Evolutionary conservation across 1,284 basidiomycete genomes (phyloP).

Genomic region (Ganoderma sinense): DNA sequence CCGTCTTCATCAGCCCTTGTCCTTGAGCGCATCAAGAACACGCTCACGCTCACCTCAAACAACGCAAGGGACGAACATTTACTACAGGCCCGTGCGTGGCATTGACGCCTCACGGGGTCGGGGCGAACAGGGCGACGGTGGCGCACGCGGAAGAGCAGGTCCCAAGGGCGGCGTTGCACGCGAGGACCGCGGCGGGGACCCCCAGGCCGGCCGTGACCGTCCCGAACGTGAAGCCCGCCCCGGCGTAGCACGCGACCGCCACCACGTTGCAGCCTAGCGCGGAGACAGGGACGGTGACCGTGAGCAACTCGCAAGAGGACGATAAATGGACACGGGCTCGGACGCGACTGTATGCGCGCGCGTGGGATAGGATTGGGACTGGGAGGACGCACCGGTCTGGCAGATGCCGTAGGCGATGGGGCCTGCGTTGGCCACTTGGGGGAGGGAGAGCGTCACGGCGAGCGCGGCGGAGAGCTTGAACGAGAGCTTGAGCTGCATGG

Average conservation of each 20-base stretch:
- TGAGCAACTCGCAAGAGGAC: too few species aligned
- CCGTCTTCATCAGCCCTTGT: not conserved
- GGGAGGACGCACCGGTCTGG: conserved; percentile 50
- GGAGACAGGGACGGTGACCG: not conserved
- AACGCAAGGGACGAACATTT: too few species aligned
- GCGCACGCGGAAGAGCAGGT: conserved; percentile 42
- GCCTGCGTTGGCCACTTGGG: conserved; percentile 40
- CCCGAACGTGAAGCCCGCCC: conserved; percentile 59
- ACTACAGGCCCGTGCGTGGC: not conserved
- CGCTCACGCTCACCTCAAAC: not conserved
- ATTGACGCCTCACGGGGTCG: conserved; percentile 34
- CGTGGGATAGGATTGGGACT: too few species aligned
- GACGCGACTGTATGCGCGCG: not conserved
- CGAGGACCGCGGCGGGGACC: conserved; percentile 54
- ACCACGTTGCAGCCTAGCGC: conserved; percentile 59
- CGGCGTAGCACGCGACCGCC: conserved; percentile 60
- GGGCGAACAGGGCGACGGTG: conserved; percentile 35
- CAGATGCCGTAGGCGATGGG: conserved; percentile 54
- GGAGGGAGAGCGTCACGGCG: not conserved
- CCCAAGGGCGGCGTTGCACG: conserved; percentile 59
- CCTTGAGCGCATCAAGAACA: not conserved
- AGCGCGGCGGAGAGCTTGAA: conserved; percentile 6
- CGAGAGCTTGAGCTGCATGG: conserved; percentile 7
- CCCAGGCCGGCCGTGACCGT: conserved; percentile 50
- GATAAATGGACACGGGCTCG: too few species aligned